phyloP scores from a whole-genome alignment of 768 basidiomycete species.

The Dacryopinax spathularia region DNA sequence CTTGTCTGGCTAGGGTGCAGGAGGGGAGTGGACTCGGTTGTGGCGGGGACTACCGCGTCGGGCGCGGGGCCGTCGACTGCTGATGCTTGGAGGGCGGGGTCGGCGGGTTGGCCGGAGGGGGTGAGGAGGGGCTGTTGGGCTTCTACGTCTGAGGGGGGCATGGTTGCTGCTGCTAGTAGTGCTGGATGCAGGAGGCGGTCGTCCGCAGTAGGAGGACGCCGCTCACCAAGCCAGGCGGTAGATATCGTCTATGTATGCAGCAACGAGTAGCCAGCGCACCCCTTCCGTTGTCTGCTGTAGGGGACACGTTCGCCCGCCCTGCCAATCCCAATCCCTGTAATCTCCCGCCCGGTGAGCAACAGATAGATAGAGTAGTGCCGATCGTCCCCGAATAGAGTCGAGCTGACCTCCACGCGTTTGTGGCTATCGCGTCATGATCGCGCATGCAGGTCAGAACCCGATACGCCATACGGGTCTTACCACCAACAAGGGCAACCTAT shows the following conservation, averaged over 20 bases:
- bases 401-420: neutral
- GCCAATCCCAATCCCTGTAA: no score
- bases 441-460: neutral
- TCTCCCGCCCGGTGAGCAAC: neutral
- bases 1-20: neutral
- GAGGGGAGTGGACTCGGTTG: neutral
- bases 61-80: neutral
- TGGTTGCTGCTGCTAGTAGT: neutral
- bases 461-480: neutral
- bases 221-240: neutral
- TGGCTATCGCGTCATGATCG: neutral
- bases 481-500: neutral
- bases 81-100: neutral
- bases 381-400: neutral
- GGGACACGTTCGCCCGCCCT: no score
- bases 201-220: neutral
- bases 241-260: neutral
- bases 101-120: conserved; percentile 8
- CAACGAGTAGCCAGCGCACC: neutral
- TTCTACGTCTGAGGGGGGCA: neutral
- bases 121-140: neutral
- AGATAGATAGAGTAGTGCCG: neutral
- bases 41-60: neutral
- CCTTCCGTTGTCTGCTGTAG: no score
- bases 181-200: neutral